Evolutionary conservation across 805 yeast species (phyloP).

Genomic region (Saccharomycopsis synnaedendra): DNA sequence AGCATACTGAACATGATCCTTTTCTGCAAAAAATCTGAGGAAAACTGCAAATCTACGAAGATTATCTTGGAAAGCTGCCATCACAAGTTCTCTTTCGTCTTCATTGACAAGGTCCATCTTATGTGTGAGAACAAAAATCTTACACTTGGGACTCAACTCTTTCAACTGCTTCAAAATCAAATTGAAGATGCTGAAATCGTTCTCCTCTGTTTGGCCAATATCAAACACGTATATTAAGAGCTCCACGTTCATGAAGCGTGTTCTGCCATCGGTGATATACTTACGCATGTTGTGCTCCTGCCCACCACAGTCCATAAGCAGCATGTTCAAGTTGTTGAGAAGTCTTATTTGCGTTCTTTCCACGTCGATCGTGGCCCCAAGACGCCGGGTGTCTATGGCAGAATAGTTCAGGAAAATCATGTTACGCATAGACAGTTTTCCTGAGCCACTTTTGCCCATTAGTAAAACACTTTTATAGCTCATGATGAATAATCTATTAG

Average conservation of each 20-base stretch:
- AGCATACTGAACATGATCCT: conserved; percentile 40
- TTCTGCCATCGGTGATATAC: conserved; percentile 32
- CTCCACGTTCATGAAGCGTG: conserved; percentile 64
- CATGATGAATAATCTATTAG: conserved; percentile 4
- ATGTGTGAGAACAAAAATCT: conserved; percentile 82
- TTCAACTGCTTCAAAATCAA: conserved; percentile 72
- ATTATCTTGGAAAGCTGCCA: conserved; percentile 67
- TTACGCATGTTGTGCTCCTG: conserved; percentile 96
- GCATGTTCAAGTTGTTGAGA: conserved; percentile 88
- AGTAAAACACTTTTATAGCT: conserved; percentile 23
- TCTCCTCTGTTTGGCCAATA: conserved; percentile 81
- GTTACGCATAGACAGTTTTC: conserved; percentile 95
- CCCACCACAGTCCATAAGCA: conserved; percentile 98
- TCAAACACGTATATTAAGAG: conserved; percentile 94
- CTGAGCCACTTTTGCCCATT: conserved; percentile 92
- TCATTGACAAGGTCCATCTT: conserved; percentile 93
- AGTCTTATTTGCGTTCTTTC: conserved; percentile 92
- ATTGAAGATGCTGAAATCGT: conserved; percentile 86
- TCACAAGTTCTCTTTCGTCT: conserved; percentile 81
- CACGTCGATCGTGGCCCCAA: conserved; percentile 98
- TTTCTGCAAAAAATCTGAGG: conserved; percentile 1
- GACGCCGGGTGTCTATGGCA: conserved; percentile 88
- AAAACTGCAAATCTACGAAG: conserved; percentile 32
- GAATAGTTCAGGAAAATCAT: conserved; percentile 93
- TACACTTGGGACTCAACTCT: conserved; percentile 81